Conservation (phyloP, 768 basidiomycete genomes). For the Tricholoma terreum region DNA sequence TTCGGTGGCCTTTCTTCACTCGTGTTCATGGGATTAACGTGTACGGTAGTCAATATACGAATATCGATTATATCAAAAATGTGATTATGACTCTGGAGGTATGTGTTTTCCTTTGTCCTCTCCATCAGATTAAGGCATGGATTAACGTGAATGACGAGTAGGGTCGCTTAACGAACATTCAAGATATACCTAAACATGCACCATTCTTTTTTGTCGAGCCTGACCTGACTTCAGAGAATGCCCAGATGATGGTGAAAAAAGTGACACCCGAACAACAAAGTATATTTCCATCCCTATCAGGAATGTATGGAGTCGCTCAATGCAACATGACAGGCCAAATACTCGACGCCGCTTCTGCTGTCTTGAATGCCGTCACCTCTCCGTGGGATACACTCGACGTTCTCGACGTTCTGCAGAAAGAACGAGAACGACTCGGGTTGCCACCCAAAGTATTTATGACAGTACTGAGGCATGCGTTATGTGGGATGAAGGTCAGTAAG, state of each 20-base stretch:
- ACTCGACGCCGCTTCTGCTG: conserved; percentile 27
- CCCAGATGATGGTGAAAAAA: conserved; percentile 47
- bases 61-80: conserved; percentile 55
- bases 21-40: neutral
- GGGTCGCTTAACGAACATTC: conserved; percentile 68
- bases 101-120: neutral
- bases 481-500: conserved; percentile 72
- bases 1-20: neutral
- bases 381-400: conserved; percentile 40
- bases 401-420: conserved; percentile 39
- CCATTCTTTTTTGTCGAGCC: conserved; percentile 82
- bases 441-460: conserved; percentile 63
- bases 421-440: conserved; percentile 36
- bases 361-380: conserved; percentile 29
- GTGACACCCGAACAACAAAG: conserved; percentile 43
- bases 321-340: conserved; percentile 26
- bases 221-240: conserved; percentile 51
- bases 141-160: conserved; percentile 21
- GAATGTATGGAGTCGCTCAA: neutral
- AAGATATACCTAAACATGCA: conserved; percentile 64
- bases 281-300: conserved; percentile 20
- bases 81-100: conserved; percentile 67
- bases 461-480: conserved; percentile 72
- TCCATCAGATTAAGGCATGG: neutral
- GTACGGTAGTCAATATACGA: conserved; percentile 50